phyloP scores from a whole-genome alignment of 1,284 basidiomycete species.

The Leccinum subspadiceum region DNA sequence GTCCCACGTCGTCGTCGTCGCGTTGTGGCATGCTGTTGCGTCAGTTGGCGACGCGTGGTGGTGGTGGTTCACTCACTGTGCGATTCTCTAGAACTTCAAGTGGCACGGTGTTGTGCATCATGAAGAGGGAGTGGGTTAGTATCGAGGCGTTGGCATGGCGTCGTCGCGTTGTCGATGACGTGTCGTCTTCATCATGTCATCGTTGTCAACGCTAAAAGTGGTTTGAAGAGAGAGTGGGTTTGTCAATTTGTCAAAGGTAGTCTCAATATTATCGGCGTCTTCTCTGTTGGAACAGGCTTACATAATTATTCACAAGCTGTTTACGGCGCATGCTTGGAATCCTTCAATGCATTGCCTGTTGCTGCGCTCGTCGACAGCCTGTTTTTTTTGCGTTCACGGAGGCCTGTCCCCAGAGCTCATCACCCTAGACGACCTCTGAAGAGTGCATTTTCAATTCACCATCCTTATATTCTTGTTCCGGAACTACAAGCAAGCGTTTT shows the following conservation, averaged over 20 bases:
- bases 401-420: conserved; percentile 90
- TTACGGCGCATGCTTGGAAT: conserved; percentile 89
- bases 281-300: conserved; percentile 54
- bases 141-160: too few relatives aligned
- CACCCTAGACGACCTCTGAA: conserved; percentile 77
- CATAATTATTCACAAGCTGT: conserved; percentile 89
- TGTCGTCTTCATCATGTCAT: too few relatives aligned
- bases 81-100: too few relatives aligned
- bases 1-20: too few relatives aligned
- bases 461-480: not conserved
- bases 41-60: too few relatives aligned
- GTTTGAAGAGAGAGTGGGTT: conserved; percentile 10
- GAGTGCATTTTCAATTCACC: conserved; percentile 45
- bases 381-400: conserved; percentile 96
- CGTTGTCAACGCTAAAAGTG: too few relatives aligned
- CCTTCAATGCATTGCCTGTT: conserved; percentile 90
- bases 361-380: conserved; percentile 94
- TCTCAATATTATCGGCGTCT: conserved; percentile 4
- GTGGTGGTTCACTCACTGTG: too few relatives aligned
- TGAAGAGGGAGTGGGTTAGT: too few relatives aligned
- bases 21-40: too few relatives aligned
- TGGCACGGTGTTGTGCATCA: too few relatives aligned
- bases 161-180: too few relatives aligned
- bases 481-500: not conserved
- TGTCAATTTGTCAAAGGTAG: not conserved